phyloP scores from a whole-genome alignment of 2,329 filamentous ascomycete species.

The Paraphaeosphaeria minitans region DNA sequence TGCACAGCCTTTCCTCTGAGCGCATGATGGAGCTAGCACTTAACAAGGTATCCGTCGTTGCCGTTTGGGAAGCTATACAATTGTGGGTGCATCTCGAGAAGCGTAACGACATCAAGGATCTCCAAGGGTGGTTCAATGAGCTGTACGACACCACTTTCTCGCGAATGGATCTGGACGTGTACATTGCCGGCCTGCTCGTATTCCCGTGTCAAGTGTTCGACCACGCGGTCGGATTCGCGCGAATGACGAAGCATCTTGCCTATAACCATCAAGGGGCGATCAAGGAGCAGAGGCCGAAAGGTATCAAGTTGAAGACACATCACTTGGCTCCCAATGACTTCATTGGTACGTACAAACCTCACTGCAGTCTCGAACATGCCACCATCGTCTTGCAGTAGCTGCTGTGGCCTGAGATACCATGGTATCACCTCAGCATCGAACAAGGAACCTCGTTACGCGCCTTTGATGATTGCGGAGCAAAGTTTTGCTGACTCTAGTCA shows the following conservation, averaged over 20 bases:
- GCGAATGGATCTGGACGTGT: constrained; percentile 5
- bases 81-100: constrained; percentile 14
- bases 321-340: constrained; percentile 23
- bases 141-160: constrained; percentile 17
- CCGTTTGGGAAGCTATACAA: constrained; percentile 19
- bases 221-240: constrained; percentile 32
- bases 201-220: constrained; percentile 39
- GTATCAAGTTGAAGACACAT: constrained; percentile 20
- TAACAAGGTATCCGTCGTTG: constrained; percentile 17
- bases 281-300: constrained; percentile 29
- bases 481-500: constrained; percentile 6
- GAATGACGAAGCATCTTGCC: constrained; percentile 36
- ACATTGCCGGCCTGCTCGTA: constrained; percentile 20
- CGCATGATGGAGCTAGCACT: constrained; percentile 18
- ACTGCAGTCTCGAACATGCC: background rate
- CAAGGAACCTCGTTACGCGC: too few relatives aligned
- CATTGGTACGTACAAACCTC: constrained; percentile 29
- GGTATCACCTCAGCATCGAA: too few relatives aligned
- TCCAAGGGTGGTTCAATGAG: constrained; percentile 18
- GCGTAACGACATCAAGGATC: constrained; percentile 7
- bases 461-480: too few relatives aligned
- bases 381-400: too few relatives aligned
- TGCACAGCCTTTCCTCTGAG: constrained; percentile 17
- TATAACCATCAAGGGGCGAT: constrained; percentile 37
- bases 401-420: too few relatives aligned